Conservation (phyloP, 306 rosid species). For the Citrullus mucosospermus region DNA sequence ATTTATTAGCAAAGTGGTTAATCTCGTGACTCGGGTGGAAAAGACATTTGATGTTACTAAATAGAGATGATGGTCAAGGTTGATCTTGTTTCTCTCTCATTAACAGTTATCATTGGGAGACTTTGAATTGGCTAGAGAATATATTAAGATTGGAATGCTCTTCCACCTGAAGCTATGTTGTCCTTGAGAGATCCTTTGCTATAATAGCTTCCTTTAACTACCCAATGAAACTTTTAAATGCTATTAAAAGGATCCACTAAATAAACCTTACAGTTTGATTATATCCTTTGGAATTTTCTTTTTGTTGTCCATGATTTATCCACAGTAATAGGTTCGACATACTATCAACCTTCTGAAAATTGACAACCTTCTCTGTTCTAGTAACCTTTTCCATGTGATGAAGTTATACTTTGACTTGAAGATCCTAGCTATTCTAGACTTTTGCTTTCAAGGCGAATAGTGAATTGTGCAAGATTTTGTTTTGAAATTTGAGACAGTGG, state of each 20-base stretch:
- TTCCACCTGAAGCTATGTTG: background rate
- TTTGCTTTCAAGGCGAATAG: no score
- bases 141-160: background rate
- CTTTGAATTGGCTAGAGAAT: background rate
- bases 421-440: no score
- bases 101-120: no score
- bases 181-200: background rate
- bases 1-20: no score
- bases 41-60: no score
- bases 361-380: no score
- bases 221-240: background rate
- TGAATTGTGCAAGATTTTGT: background rate
- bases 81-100: no score
- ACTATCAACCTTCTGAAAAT: background rate
- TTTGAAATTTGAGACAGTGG: background rate
- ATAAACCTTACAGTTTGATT: no score
- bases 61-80: no score
- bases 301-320: background rate
- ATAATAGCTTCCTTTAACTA: background rate
- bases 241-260: background rate
- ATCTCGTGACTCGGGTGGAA: no score
- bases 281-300: background rate
- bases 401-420: background rate
- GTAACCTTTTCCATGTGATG: background rate
- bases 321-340: background rate